These are phyloP conservation scores for Nectriaceae sp. DNA, from an alignment of 2,329 filamentous ascomycete species.

Conservation along the genomic window DNA sequence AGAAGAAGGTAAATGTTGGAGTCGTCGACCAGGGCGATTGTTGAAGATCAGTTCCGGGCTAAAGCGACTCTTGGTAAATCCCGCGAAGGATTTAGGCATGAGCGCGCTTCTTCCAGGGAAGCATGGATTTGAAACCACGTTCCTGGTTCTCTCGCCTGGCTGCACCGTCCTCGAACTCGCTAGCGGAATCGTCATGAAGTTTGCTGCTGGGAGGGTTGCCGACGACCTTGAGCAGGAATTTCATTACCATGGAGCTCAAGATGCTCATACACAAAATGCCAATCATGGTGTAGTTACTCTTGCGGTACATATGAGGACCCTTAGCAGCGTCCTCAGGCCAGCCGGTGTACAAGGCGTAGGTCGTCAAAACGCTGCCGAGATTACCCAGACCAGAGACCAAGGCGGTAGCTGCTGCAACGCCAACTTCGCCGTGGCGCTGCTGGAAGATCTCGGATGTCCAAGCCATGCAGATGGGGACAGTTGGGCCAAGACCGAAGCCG, in stretches of 20 bases:
- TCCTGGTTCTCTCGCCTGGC: constrained; percentile 59
- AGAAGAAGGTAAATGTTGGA: constrained; percentile 11
- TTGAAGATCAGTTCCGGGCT: constrained; percentile 31
- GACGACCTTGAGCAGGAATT: constrained; percentile 60
- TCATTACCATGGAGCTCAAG: constrained; percentile 69
- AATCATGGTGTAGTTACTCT: constrained; percentile 86
- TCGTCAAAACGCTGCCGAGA: constrained; percentile 81
- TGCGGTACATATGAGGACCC: constrained; percentile 72
- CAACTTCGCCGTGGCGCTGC: constrained; percentile 83
- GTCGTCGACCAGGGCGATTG: constrained; percentile 18
- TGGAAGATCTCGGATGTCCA: constrained; percentile 94
- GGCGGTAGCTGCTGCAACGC: constrained; percentile 82
- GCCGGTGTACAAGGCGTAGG: constrained; percentile 85
- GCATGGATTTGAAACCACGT: constrained; percentile 55
- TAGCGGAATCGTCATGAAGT: constrained; percentile 41
- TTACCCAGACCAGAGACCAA: constrained; percentile 88
- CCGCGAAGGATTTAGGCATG: constrained; percentile 25
- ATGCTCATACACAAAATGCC: constrained; percentile 82
- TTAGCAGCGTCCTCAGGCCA: constrained; percentile 76
- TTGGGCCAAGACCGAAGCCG: constrained; percentile 86
- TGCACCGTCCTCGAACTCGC: constrained; percentile 60
- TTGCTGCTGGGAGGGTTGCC: constrained; percentile 55
- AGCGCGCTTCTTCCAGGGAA: constrained; percentile 34
- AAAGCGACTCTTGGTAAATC: constrained; percentile 3
- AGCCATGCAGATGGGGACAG: constrained; percentile 90